Evolutionary conservation across 2,329 filamentous ascomycete species (phyloP).

Genomic region (Alternaria ventricosa): DNA sequence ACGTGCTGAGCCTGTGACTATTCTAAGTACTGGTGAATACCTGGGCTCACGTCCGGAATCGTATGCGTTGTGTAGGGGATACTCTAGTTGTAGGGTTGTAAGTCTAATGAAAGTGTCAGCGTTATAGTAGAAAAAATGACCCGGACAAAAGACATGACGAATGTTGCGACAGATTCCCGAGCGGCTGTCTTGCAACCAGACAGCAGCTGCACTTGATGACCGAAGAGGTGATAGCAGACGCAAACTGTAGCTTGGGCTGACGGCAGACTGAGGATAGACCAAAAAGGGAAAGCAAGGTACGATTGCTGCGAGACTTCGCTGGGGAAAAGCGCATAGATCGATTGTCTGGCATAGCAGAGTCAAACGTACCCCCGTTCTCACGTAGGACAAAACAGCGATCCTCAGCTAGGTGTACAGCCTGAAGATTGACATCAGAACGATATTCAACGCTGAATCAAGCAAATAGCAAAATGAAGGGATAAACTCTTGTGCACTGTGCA

Average conservation of each 20-base stretch:
- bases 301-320: background rate
- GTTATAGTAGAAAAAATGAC: background rate
- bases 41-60: background rate
- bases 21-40: background rate
- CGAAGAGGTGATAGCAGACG: background rate
- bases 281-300: background rate
- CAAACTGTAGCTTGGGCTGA: background rate
- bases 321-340: background rate
- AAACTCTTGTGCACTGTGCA: background rate
- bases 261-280: background rate
- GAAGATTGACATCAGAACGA: background rate
- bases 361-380: background rate
- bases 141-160: background rate
- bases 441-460: background rate
- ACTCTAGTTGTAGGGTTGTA: background rate
- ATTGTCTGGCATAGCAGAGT: background rate
- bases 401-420: background rate
- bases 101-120: background rate
- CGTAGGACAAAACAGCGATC: background rate
- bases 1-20: background rate
- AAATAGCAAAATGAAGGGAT: background rate
- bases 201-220: background rate
- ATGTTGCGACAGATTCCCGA: background rate
- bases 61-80: background rate
- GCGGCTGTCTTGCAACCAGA: background rate